A percentile compares a stretch with the other conserved stretches of the same genome.
Evolutionary conservation across 2,329 filamentous ascomycete species (phyloP).

Genomic region (Cryphonectria parasitica): DNA sequence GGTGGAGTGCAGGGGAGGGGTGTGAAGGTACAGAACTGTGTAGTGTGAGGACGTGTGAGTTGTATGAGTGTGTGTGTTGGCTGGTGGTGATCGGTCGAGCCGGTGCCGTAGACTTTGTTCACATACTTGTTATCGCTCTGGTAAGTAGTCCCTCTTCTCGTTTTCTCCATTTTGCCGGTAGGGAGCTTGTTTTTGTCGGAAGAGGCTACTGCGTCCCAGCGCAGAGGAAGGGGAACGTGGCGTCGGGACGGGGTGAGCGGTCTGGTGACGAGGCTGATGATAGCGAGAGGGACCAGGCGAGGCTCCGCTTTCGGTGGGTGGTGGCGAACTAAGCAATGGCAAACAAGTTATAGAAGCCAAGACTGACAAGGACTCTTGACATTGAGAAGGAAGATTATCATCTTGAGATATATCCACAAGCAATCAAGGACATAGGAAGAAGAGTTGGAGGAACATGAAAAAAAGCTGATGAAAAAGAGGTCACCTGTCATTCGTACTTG

Average conservation of each 20-base stretch:
- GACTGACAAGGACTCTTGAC: background rate
- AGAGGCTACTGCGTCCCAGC: background rate
- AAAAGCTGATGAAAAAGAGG: conserved; percentile 3
- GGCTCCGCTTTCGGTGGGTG: conserved; percentile 31
- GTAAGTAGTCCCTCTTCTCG: background rate
- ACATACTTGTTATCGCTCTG: background rate
- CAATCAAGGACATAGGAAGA: background rate
- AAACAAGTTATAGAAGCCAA: background rate
- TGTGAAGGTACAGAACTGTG: background rate
- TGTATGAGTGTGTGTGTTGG: background rate
- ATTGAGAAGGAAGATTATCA: background rate
- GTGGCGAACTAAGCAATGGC: background rate
- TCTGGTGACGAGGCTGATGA: conserved; percentile 29
- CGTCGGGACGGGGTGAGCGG: conserved; percentile 6
- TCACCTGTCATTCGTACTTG: background rate
- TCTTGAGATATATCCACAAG: background rate
- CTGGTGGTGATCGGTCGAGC: background rate
- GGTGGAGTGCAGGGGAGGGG: background rate
- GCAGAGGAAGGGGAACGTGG: conserved; percentile 10
- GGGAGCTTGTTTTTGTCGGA: background rate
- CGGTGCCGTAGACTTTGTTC: background rate
- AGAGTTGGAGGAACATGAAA: background rate
- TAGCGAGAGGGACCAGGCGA: conserved; percentile 15
- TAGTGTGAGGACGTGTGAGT: background rate
- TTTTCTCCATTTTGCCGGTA: background rate